phyloP scores from a whole-genome alignment of 345 rosid genomes.

The Ricinus communis region DNA sequence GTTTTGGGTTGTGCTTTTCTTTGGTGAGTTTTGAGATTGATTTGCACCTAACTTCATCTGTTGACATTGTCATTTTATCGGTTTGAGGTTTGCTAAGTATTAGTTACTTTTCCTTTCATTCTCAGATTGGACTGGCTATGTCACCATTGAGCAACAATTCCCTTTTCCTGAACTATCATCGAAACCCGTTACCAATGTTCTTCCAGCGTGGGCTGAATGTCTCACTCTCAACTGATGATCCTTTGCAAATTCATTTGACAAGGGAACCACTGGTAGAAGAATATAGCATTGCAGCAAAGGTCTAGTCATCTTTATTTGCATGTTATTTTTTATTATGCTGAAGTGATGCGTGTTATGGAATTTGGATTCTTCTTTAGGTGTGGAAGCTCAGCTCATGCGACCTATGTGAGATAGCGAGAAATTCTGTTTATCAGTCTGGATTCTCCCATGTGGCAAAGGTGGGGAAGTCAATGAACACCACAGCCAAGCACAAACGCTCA shows the following conservation, averaged over 20 bases:
- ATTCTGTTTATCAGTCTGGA: constrained; percentile 56
- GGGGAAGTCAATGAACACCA: constrained; percentile 2
- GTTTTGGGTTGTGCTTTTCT: neutral
- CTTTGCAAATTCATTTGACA: constrained; percentile 58
- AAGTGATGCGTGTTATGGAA: neutral
- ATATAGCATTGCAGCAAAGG: constrained; percentile 59
- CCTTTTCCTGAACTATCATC: constrained; percentile 54
- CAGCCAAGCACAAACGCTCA: neutral
- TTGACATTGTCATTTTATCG: neutral
- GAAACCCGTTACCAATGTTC: constrained; percentile 47
- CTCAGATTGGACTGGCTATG: constrained; percentile 52
- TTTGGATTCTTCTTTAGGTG: constrained; percentile 28
- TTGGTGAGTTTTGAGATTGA: neutral
- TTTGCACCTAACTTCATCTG: neutral
- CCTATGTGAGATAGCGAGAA: constrained; percentile 59
- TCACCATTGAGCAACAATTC: constrained; percentile 63
- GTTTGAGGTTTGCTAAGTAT: neutral
- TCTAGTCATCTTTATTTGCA: constrained; percentile 10
- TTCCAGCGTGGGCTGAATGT: constrained; percentile 56
- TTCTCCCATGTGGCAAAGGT: constrained; percentile 49
- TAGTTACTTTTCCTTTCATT: neutral
- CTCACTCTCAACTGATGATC: constrained; percentile 55
- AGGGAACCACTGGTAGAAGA: constrained; percentile 58
- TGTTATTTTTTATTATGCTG: neutral
- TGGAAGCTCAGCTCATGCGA: constrained; percentile 59